phyloP scores from a whole-genome alignment of 768 basidiomycete genomes.

The Macrolepiota dolichaula region DNA sequence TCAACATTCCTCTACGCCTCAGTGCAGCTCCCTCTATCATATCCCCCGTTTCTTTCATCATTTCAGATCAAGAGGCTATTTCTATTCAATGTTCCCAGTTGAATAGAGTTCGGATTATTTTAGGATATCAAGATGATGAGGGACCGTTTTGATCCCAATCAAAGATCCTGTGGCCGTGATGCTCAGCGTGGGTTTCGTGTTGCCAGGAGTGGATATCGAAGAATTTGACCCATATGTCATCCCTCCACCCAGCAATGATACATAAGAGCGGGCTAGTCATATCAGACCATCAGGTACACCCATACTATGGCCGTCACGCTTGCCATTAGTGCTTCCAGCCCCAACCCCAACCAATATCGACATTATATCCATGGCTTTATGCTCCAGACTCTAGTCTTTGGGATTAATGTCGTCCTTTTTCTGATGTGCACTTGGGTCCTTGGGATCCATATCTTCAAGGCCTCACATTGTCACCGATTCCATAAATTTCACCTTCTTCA shows the following conservation, averaged over 20 bases:
- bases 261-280: background rate
- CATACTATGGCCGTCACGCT: background rate
- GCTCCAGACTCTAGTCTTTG: constrained; percentile 6
- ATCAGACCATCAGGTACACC: background rate
- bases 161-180: background rate
- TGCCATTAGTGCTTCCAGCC: background rate
- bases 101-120: background rate
- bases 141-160: background rate
- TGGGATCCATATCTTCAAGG: constrained; percentile 7
- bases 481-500: constrained; percentile 6
- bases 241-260: background rate
- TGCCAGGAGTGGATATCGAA: background rate
- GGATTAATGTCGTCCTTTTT: constrained; percentile 5
- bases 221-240: background rate
- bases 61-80: background rate
- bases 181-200: background rate
- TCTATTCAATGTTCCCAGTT: background rate
- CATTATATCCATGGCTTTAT: constrained; percentile 6
- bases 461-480: background rate
- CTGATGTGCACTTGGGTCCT: constrained; percentile 6
- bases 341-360: background rate
- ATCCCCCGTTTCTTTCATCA: background rate
- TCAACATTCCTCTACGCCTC: background rate
- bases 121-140: background rate
- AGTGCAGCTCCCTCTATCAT: background rate